Base-by-base conservation (phyloP, 768 basidiomycete genomes). In the Boletus pseudo-olivaceus region DNA sequence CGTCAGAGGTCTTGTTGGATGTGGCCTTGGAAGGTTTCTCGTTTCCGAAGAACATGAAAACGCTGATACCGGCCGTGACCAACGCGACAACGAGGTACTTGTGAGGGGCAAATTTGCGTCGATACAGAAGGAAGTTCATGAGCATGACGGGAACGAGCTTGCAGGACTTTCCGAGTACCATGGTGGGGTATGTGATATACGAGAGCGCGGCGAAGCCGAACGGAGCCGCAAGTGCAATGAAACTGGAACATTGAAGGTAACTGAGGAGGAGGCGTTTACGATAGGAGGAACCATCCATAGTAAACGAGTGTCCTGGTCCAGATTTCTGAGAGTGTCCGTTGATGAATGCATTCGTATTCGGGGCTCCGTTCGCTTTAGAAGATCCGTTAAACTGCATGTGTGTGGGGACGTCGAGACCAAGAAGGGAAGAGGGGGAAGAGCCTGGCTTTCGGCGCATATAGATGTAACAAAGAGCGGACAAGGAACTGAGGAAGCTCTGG, bases 121-220 rank as follows among this genome's bases (percentile, higher is more conserved):
- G 92, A 73, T 98, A 98, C 54, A 98, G 79, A 37, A 98, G 64
- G 62, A 98, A 85, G 73, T 98, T 98, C 88, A 98, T 94, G 71
- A 98, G 82, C 84, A 96, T 92, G 56, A 95, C 97, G 1, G 97
- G 97, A 41, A 99, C 93, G 67, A 99, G 91, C 70, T 98, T 98
- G 80, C 97, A 98, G 0, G 95, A 98, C 72, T 98, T 98, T 49
- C 92, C 97, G 59, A 98, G 87, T 33, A 98, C 95, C 90, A 98
- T 96, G 41, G 96, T 93, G 47, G 97, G 97, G 77, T 98, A 98
- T 17, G 93, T 93, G 67, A 99, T 94, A 74, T 96, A 92, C 26
- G 91, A 85, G 40, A 98, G 86, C 5, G 94, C 85, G 11, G 94
- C 89, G 74, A 98, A 98, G 49, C 96, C 95, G 67, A 98, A 96